A percentile compares a stretch with the other conserved stretches of the same genome.
Evolutionary conservation across 345 rosid species (phyloP).

Genomic region (Linum tenue): DNA sequence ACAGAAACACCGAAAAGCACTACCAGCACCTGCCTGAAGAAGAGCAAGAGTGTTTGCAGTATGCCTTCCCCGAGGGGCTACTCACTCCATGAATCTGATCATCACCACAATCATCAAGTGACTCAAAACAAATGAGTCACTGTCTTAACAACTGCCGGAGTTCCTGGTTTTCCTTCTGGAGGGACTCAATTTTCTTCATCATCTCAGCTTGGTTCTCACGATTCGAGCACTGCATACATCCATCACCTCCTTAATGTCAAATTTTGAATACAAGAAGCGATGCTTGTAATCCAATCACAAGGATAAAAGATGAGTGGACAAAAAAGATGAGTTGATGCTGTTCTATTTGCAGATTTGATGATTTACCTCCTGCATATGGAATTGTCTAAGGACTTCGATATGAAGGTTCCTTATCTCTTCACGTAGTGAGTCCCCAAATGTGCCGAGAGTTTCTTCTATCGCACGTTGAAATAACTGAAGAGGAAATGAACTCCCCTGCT

Average conservation of each 20-base stretch:
- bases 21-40: too few relatives aligned
- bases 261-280: not conserved
- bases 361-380: slow-evolving; percentile 84
- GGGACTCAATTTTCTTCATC: slow-evolving; percentile 64
- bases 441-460: slow-evolving; percentile 72
- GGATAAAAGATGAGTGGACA: slow-evolving; percentile 1
- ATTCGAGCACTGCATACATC: slow-evolving; percentile 65
- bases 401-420: slow-evolving; percentile 89
- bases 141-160: slow-evolving; percentile 53
- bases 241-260: not conserved
- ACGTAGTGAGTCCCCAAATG: slow-evolving; percentile 78
- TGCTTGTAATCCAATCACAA: not conserved
- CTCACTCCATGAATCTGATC: too few relatives aligned
- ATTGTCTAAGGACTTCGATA: slow-evolving; percentile 84
- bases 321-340: not conserved
- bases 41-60: too few relatives aligned
- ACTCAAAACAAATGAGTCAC: not conserved
- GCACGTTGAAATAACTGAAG: slow-evolving; percentile 85
- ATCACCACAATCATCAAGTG: too few relatives aligned
- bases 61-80: too few relatives aligned
- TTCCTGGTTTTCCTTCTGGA: slow-evolving; percentile 75
- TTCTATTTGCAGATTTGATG: not conserved
- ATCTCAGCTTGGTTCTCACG: slow-evolving; percentile 81
- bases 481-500: slow-evolving; percentile 67
- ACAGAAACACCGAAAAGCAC: too few relatives aligned